Evolutionary conservation across 2,329 filamentous ascomycete genomes (phyloP).

Genomic region (Tolypocladium endophyticum): DNA sequence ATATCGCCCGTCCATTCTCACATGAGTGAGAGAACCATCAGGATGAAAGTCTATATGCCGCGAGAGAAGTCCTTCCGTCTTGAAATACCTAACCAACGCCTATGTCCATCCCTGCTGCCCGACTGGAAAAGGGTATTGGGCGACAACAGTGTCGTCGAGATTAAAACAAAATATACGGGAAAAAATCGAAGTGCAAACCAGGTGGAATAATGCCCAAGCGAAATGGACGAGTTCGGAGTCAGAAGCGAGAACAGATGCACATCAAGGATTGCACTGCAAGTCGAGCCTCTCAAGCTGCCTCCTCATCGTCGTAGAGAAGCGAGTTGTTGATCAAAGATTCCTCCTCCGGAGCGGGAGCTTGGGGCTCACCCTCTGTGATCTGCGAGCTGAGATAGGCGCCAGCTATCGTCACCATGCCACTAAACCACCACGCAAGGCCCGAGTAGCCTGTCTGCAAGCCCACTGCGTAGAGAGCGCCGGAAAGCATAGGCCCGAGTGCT

Average conservation of each 20-base stretch:
- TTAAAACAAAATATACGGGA: neutral
- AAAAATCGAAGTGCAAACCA: neutral
- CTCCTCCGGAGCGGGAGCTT: slow-evolving; percentile 28
- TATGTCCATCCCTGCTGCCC: slow-evolving; percentile 1
- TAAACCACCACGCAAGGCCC: slow-evolving; percentile 89
- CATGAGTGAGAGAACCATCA: neutral
- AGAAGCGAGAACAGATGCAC: neutral
- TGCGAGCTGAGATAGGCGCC: slow-evolving; percentile 67
- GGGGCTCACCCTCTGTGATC: slow-evolving; percentile 54
- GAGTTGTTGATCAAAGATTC: slow-evolving; percentile 21
- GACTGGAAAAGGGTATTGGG: slow-evolving; percentile 6
- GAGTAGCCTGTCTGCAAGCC: slow-evolving; percentile 75
- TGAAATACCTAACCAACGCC: slow-evolving; percentile 3
- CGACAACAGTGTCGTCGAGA: neutral
- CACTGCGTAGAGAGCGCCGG: slow-evolving; percentile 72
- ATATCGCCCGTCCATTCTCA: neutral
- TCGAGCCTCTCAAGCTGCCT: slow-evolving; percentile 14
- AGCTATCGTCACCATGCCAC: slow-evolving; percentile 61
- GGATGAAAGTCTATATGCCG: neutral
- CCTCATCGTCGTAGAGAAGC: slow-evolving; percentile 21
- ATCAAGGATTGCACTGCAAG: neutral
- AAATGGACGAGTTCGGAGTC: slow-evolving; percentile 1
- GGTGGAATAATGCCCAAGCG: neutral
- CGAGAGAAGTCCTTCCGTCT: neutral
- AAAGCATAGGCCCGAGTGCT: slow-evolving; percentile 80